Evolutionary conservation across 2,329 filamentous ascomycete genomes (phyloP).

Genomic region (Thermothelomyces thermophilus): DNA sequence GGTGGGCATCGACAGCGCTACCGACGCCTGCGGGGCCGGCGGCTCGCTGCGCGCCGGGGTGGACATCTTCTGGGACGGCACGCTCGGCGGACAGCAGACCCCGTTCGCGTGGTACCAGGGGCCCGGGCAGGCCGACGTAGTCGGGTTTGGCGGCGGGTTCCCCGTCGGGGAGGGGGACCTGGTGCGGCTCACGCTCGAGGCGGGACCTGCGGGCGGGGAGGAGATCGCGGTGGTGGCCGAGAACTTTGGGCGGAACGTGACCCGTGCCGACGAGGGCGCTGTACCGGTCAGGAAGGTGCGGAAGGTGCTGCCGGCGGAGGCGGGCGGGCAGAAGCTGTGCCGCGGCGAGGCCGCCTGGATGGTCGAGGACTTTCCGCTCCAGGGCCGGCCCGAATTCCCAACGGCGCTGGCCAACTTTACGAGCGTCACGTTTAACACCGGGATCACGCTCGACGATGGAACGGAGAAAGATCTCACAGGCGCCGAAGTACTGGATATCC

Average conservation of each 20-base stretch:
- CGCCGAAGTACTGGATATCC: conserved; percentile 15
- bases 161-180: conserved; percentile 13
- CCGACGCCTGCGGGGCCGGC: not conserved
- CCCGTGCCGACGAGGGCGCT: not conserved
- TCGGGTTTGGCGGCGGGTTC: conserved; percentile 11
- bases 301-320: not conserved
- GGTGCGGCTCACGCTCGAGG: conserved; percentile 9
- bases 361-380: conserved; percentile 21
- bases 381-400: conserved; percentile 14
- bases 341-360: conserved; percentile 17
- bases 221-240: conserved; percentile 13
- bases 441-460: conserved; percentile 6
- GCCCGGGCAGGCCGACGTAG: not conserved
- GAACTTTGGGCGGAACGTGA: conserved; percentile 12
- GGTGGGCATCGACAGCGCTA: conserved; percentile 18
- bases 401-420: conserved; percentile 21
- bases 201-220: not conserved
- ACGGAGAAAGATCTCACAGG: conserved; percentile 2
- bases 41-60: conserved; percentile 19
- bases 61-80: conserved; percentile 21
- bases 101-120: conserved; percentile 20
- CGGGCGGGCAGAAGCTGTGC: conserved; percentile 6
- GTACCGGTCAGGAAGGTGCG: conserved; percentile 1
- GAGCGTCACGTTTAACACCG: conserved; percentile 14
- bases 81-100: conserved; percentile 11